Conservation (phyloP, 257 asterid species). For the Knoxia roxburghii region DNA sequence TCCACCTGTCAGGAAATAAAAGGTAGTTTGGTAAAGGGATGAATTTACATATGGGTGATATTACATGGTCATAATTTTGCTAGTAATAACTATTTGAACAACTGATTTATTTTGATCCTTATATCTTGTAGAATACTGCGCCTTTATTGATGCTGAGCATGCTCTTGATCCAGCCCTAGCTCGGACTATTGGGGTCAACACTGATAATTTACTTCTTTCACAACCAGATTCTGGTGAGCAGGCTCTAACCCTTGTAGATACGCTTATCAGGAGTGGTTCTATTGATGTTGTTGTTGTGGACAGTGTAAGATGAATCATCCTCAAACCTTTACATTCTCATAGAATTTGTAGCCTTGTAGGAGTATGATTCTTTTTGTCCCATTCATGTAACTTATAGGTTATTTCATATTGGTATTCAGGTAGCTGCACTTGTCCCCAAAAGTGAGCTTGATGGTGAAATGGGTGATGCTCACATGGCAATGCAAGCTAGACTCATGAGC, state of each 20-base stretch:
- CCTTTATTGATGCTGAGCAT: constrained; percentile 97
- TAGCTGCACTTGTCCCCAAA: constrained; percentile 96
- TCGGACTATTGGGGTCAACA: constrained; percentile 81
- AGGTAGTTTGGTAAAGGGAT: background rate
- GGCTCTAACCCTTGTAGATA: constrained; percentile 97
- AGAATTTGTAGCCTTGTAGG: background rate
- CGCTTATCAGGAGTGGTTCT: constrained; percentile 95
- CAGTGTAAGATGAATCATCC: constrained; percentile 51
- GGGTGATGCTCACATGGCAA: constrained; percentile 99
- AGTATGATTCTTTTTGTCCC: background rate
- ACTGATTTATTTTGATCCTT: background rate
- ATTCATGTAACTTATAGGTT: background rate
- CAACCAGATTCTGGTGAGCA: constrained; percentile 99
- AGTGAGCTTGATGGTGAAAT: constrained; percentile 99
- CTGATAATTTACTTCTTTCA: constrained; percentile 74
- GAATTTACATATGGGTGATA: background rate
- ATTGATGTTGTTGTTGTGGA: constrained; percentile 98
- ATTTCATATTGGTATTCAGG: constrained; percentile 34
- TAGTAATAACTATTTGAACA: background rate
- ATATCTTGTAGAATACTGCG: constrained; percentile 60
- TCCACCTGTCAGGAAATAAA: background rate
- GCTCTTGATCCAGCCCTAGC: constrained; percentile 95
- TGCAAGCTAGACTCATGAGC: constrained; percentile 99
- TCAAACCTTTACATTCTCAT: background rate
- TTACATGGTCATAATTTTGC: background rate